Evolutionary conservation across 140 eudicot genomes (phyloP).

Genomic region (Ambrosia hybrid): DNA sequence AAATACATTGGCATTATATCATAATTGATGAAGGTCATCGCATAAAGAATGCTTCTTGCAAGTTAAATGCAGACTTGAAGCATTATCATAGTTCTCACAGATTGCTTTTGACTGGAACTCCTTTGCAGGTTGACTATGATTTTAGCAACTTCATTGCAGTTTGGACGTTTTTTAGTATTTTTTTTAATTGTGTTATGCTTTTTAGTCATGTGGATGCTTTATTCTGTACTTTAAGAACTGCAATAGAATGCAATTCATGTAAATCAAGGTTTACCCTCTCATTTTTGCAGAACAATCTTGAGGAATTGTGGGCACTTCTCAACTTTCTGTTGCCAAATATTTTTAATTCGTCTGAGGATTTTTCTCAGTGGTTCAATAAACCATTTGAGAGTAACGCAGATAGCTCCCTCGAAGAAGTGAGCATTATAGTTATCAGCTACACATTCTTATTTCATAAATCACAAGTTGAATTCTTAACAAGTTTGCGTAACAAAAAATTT

Average conservation of each 20-base stretch:
- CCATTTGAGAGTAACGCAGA: constrained; percentile 92
- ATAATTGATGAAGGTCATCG: constrained; percentile 99
- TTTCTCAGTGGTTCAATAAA: constrained; percentile 98
- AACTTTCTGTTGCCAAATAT: constrained; percentile 96
- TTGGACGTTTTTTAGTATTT: not conserved
- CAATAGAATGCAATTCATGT: not conserved
- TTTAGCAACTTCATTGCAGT: constrained; percentile 13
- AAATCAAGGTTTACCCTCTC: constrained; percentile 16
- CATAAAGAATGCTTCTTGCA: constrained; percentile 99
- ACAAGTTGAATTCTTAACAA: constrained; percentile 3
- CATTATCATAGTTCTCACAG: constrained; percentile 92
- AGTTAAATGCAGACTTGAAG: constrained; percentile 97
- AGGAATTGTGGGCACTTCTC: constrained; percentile 98
- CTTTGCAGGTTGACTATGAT: constrained; percentile 66
- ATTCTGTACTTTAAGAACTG: constrained; percentile 1
- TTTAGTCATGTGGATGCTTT: constrained; percentile 10
- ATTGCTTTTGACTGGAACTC: constrained; percentile 95
- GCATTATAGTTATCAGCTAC: constrained; percentile 20
- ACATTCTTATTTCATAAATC: constrained; percentile 12
- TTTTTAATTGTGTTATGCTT: constrained; percentile 11
- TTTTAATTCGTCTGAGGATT: constrained; percentile 93
- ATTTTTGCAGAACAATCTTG: constrained; percentile 83
- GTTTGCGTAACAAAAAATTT: constrained; percentile 4
- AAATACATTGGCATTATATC: constrained; percentile 90
- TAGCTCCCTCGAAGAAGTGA: constrained; percentile 85